Conservation (phyloP, 345 rosid genomes). For the Xanthoceras sorbifolium region DNA sequence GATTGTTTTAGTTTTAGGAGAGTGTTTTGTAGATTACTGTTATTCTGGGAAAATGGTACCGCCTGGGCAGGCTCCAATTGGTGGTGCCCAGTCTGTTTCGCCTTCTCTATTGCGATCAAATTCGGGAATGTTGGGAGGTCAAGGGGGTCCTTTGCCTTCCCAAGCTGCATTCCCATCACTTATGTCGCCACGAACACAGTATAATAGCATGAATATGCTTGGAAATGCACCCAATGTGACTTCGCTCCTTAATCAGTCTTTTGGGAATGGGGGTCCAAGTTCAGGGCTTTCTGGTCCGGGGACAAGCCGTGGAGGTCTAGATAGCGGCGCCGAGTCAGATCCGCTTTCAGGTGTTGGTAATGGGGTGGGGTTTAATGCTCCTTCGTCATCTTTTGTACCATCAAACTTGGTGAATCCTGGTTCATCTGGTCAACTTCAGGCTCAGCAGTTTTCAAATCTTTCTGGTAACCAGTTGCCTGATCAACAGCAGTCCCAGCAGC, state of each 20-base stretch:
- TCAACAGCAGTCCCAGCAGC: slow-evolving; percentile 67
- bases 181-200: slow-evolving; percentile 73
- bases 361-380: slow-evolving; percentile 63
- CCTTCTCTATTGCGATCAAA: slow-evolving; percentile 72
- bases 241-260: slow-evolving; percentile 81
- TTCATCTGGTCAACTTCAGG: slow-evolving; percentile 69
- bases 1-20: slow-evolving; percentile 30
- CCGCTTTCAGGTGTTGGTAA: slow-evolving; percentile 65
- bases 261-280: slow-evolving; percentile 71
- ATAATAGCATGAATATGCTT: slow-evolving; percentile 69
- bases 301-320: slow-evolving; percentile 56
- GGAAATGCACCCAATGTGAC: slow-evolving; percentile 78
- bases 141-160: slow-evolving; percentile 73
- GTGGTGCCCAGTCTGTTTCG: slow-evolving; percentile 69
- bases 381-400: slow-evolving; percentile 58
- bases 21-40: slow-evolving; percentile 32
- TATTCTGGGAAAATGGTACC: slow-evolving; percentile 63
- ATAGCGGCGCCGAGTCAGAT: slow-evolving; percentile 77
- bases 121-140: slow-evolving; percentile 72
- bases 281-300: slow-evolving; percentile 54
- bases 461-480: slow-evolving; percentile 69
- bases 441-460: slow-evolving; percentile 69
- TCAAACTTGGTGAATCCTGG: slow-evolving; percentile 67
- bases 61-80: slow-evolving; percentile 79
- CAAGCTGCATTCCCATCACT: slow-evolving; percentile 68